These are phyloP conservation scores for Maudiozyma humilis DNA, from an alignment of 1,139 yeast genomes.

Conservation along the genomic window DNA sequence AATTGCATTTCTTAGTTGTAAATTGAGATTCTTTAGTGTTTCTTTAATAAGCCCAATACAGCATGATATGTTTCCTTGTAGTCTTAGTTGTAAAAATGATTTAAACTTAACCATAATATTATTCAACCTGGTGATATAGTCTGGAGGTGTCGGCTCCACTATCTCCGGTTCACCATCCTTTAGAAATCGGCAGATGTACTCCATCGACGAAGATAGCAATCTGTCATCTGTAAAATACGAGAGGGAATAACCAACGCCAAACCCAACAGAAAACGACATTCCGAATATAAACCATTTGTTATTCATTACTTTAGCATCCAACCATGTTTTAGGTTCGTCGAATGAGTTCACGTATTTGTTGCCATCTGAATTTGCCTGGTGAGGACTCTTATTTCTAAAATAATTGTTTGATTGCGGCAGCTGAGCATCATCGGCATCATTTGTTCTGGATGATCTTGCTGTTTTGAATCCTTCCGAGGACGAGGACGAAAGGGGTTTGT, in stretches of 20 bases:
- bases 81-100: background rate
- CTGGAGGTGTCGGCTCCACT: background rate
- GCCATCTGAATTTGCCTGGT: conserved; percentile 8
- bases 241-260: conserved; percentile 23
- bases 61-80: background rate
- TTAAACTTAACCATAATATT: background rate
- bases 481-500: too few species aligned
- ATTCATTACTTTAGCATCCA: conserved; percentile 6
- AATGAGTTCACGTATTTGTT: background rate
- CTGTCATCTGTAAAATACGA: conserved; percentile 2
- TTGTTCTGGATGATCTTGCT: too few species aligned
- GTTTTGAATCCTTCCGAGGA: too few species aligned
- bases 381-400: too few species aligned
- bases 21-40: background rate
- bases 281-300: conserved; percentile 27
- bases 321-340: conserved; percentile 6
- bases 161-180: background rate
- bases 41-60: background rate
- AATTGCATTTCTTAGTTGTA: conserved; percentile 1
- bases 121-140: background rate
- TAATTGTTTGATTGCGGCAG: too few species aligned
- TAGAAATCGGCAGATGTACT: background rate
- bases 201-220: background rate
- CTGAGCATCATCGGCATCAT: too few species aligned
- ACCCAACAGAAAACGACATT: conserved; percentile 25